phyloP scores from a whole-genome alignment of 2,329 filamentous ascomycete genomes.

The Xylaria sp. region DNA sequence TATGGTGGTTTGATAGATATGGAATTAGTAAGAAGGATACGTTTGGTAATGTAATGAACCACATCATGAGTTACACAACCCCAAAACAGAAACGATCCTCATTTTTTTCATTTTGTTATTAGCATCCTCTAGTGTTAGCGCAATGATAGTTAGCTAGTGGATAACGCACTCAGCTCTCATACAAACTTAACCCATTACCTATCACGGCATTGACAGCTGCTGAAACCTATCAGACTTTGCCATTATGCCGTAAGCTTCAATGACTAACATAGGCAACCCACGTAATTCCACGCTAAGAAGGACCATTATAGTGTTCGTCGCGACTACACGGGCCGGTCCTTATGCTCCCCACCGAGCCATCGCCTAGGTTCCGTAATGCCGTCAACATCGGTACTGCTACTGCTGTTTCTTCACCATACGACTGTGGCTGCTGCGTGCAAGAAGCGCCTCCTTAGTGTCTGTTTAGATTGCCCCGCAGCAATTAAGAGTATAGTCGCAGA shows the following conservation, averaged over 20 bases:
- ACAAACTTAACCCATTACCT: not conserved
- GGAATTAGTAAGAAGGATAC: not conserved
- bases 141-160: not conserved
- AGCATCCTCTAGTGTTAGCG: not conserved
- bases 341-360: not conserved
- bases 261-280: not conserved
- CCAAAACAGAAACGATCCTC: not conserved
- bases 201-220: not conserved
- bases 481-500: not conserved
- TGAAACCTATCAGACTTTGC: not conserved
- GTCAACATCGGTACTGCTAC: not conserved
- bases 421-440: not conserved
- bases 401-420: not conserved
- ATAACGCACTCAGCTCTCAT: not conserved
- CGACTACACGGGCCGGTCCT: not conserved
- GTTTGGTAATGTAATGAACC: not conserved
- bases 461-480: not conserved
- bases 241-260: not conserved
- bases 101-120: not conserved
- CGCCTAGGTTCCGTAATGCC: not conserved
- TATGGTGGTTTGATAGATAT: not conserved
- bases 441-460: not conserved
- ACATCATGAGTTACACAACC: not conserved
- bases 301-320: not conserved
- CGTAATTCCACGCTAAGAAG: not conserved